Conservation (phyloP, 495 filamentous ascomycete species). For the Tuber microsphaerosporum region DNA sequence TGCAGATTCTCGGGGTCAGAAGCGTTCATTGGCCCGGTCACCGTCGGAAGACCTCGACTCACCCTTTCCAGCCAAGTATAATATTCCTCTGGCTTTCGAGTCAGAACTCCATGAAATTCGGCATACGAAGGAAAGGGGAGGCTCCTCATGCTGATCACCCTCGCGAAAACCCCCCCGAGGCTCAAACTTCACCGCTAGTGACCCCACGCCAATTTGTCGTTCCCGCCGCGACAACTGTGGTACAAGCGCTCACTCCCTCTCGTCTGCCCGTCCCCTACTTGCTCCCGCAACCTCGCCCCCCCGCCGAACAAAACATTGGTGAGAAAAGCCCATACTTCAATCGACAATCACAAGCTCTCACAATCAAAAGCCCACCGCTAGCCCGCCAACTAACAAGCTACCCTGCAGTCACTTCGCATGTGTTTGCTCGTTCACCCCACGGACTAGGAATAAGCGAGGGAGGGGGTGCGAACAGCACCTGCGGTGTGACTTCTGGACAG, state of each 20-base stretch:
- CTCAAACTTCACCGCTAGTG: not conserved
- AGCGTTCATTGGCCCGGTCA: too few relatives aligned
- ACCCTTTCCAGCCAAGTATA: too few relatives aligned
- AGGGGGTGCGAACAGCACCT: not conserved
- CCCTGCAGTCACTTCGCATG: not conserved
- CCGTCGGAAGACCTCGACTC: too few relatives aligned
- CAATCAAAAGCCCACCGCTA: not conserved
- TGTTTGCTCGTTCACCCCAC: not conserved
- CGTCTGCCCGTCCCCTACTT: not conserved
- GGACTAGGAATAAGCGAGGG: not conserved
- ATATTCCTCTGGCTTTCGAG: too few relatives aligned
- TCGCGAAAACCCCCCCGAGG: not conserved
- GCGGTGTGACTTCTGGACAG: not conserved
- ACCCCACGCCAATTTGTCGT: not conserved
- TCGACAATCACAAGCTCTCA: not conserved
- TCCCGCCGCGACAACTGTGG: not conserved
- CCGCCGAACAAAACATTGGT: not conserved
- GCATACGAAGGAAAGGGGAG: not conserved
- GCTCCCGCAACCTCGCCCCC: not conserved
- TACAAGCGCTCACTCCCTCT: not conserved
- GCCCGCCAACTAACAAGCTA: not conserved
- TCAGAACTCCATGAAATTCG: too few relatives aligned
- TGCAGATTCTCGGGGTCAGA: too few relatives aligned
- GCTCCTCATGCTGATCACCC: not conserved
- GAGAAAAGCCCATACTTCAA: not conserved